These are phyloP conservation scores for Podospora comata DNA, from an alignment of 495 filamentous ascomycete species.

Conservation along the genomic window DNA sequence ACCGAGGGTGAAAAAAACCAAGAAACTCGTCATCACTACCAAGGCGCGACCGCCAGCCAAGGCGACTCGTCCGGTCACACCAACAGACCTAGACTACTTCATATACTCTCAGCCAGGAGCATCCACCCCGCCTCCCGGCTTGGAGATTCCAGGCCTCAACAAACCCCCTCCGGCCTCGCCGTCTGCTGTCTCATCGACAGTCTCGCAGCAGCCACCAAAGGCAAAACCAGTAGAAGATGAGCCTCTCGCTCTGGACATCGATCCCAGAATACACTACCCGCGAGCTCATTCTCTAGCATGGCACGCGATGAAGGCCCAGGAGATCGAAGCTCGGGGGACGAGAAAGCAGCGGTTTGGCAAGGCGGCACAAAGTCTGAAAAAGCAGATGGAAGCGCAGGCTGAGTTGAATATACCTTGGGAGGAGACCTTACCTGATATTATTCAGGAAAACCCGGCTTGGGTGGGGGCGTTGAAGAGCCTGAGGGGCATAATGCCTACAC, in stretches of 20 bases:
- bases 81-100: slow-evolving; percentile 16
- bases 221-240: slow-evolving; percentile 15
- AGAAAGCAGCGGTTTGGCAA: slow-evolving; percentile 44
- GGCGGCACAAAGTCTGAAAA: slow-evolving; percentile 34
- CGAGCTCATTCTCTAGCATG: slow-evolving; percentile 38
- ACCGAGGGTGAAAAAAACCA: neutral
- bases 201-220: neutral
- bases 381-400: slow-evolving; percentile 27
- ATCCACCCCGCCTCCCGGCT: slow-evolving; percentile 13
- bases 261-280: slow-evolving; percentile 45
- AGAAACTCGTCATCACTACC: neutral
- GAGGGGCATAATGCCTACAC: slow-evolving; percentile 6
- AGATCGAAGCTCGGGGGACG: slow-evolving; percentile 41
- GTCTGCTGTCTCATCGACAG: neutral
- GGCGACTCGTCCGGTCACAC: neutral
- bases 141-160: neutral
- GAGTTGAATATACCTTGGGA: slow-evolving; percentile 19
- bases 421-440: slow-evolving; percentile 30
- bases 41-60: neutral
- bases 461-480: slow-evolving; percentile 21
- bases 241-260: slow-evolving; percentile 33
- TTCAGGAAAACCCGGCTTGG: slow-evolving; percentile 31
- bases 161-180: neutral
- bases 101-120: slow-evolving; percentile 22
- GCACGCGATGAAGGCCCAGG: slow-evolving; percentile 38